Evolutionary conservation across 2,329 filamentous ascomycete species (phyloP), one percentile per base, ranked within the genome.

Genomic region (Chaetomium olivaceum): DNA sequence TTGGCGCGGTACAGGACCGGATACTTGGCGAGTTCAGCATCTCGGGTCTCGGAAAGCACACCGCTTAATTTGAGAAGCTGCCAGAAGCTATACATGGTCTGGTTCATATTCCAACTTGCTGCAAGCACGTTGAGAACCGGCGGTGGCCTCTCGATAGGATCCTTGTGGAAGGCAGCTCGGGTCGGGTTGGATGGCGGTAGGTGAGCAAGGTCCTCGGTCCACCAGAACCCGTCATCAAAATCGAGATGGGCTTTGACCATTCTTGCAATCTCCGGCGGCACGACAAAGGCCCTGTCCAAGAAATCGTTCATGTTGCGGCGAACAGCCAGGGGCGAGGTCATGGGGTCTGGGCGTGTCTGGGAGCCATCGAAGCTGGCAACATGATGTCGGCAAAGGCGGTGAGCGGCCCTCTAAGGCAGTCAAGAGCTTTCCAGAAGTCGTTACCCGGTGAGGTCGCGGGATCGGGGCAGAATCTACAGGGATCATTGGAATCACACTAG

Each of bases 161-260:
- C 78, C 64, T 76, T 76, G 19, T 74, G 74, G 69, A 79, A 82
- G 2, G 73, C 75, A 3, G 80, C 75, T 11, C 76, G 66, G 4
- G 77, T 75, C 4, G 77, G 77, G 56, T 80, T 80, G 1, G 74
- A 69, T 31, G 77, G 76, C 12, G 80, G 77, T 43, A 80, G 67
- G 55, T 72, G 77, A 8, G 79, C 79, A 27, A 83, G 73, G 67
- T 85, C 81, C 57, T 84, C 83, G 19, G 81, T 83, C 82, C 83
- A 85, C 85, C 85, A 87, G 70, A 87, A 87, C 1, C 79, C 79
- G 68, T 87, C 85, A 36, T 82, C 78, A 63, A 84, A 86, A 70
- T 87, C 85, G 3, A 85, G 72, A 61, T 81, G 78, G 3, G 74
- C 71, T 62, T 79, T 79, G 19, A 83, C 80, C 65, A 80, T 73